phyloP scores from a whole-genome alignment of 768 basidiomycete species.

The Coprinopsis strossmayeri region DNA sequence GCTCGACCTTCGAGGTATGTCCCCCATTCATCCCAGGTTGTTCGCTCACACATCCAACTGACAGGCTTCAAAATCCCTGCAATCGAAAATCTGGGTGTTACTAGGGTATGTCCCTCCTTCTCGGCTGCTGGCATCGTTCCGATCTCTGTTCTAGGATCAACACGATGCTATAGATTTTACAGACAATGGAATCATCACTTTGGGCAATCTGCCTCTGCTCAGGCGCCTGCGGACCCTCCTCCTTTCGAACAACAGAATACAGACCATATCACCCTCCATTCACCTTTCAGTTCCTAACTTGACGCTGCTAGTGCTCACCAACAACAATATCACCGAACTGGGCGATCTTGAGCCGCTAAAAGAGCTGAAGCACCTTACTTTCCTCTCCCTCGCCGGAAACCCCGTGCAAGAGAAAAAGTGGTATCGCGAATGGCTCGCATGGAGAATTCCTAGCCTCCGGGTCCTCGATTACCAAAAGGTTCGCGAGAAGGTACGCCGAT shows the following conservation, averaged over 20 bases:
- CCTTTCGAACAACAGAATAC: conserved; percentile 86
- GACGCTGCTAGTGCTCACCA: conserved; percentile 74
- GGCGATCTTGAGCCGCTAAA: conserved; percentile 83
- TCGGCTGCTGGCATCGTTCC: not conserved
- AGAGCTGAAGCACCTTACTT: conserved; percentile 68
- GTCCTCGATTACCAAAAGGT: conserved; percentile 95
- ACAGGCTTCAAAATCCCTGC: conserved; percentile 90
- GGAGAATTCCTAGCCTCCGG: conserved; percentile 80
- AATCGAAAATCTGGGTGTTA: conserved; percentile 95
- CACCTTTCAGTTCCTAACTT: conserved; percentile 83
- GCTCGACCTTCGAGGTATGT: conserved; percentile 81
- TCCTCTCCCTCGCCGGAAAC: conserved; percentile 72
- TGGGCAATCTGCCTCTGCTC: conserved; percentile 84
- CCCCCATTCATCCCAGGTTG: conserved; percentile 9
- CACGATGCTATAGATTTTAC: conserved; percentile 93
- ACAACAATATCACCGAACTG: conserved; percentile 73
- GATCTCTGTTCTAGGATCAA: conserved; percentile 56
- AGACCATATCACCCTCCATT: conserved; percentile 75
- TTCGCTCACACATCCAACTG: conserved; percentile 20
- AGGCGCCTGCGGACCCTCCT: conserved; percentile 80
- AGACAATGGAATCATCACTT: conserved; percentile 77
- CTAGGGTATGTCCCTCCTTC: conserved; percentile 47
- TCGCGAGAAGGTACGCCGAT: conserved; percentile 80
- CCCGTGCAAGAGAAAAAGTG: conserved; percentile 89
- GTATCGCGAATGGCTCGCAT: conserved; percentile 95